Base-by-base conservation (phyloP, 148 eudicot genomes). In the Heliosperma pusillum region DNA sequence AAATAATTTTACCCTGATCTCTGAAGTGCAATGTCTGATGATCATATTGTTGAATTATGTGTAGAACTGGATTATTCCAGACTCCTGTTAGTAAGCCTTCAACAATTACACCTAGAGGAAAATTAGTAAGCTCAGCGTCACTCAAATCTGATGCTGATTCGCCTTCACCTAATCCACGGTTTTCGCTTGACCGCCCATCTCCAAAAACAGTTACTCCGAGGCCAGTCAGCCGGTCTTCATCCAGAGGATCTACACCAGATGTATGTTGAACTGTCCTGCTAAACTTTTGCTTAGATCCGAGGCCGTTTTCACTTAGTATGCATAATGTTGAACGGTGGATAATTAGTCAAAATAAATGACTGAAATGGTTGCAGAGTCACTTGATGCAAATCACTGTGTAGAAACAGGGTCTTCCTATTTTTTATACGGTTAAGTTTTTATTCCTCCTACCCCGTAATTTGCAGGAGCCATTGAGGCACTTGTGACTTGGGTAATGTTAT, bases 121-220 rank as follows among this genome's bases (percentile, higher is more conserved):
- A 81, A 80, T 26, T 82, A 42, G 78, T 82, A 82, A 83, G 86
- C 77, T 86, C 85, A 77, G 74, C 57, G 33, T 76, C 75, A 66
- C 83, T 62, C 11, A 93, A 88, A 86, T 82, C 97, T 15, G 89
- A 88, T 84, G 85, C 89, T 22, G 89, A 88, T 83, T 82, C 95
- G 13, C 83, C 86, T 57, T 85, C 97, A 61, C 88, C 98, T 57
- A 89, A 75, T 68, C 59, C 90, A 1, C 84, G 95, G 64, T 66
- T 74, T 69, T 88, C 98, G 1, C 66, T 50, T 50, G 55, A 50
- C 13, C 55, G 55, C 0, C 17, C 82, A 7, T 89, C 98, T 1
- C 89, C 88, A 1, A 77, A 85, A 66, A 67, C 93, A 15, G 83
- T 87, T 40, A 77, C 83, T 60, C 76, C 95, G 0, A 89, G 88